Base-by-base conservation (phyloP, 2,329 filamentous ascomycete species). In the Venturia nashicola region DNA sequence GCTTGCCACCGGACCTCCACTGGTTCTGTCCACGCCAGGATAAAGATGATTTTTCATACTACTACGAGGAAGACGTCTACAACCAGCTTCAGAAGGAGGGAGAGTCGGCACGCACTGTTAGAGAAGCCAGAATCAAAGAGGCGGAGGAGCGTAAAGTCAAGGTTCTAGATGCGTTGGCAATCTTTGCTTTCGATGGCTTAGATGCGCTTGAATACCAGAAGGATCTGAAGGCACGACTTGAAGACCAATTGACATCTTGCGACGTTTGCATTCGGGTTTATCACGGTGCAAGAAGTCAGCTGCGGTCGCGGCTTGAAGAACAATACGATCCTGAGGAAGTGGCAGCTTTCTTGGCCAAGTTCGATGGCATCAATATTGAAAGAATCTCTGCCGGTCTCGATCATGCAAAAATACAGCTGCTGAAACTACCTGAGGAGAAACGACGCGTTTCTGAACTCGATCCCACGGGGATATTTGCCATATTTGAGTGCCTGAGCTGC, bases 401-500 rank as follows among this genome's bases (percentile, higher is more conserved):
- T 57, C 70, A 71, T 55, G 77, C 78, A 27, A 73, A 72, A 9
- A 67, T 71, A 61, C 71, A 76, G 61, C 71, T 80, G 44, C 68
- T 72, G 65, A 74, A 74, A 14, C 72, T 81, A 8, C 77, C 79
- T 3, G 77, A 79, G 3, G 76, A 80, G 54, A 70, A 62, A 27
- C 11, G 64, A 44, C 55, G 54, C 20, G 54, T 65, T 18, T 20
- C 20, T n/a, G 39, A 40, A 12, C 64, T 65, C 18, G 61, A 64
- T 39, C 23, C 82, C 1, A 78, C 83, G 36, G 85, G 90, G 7
- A 83, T 95, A 61, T 83, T 94, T 65, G 87, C 90, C 12, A 83
- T 97, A 39, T 96, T 95, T 70, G 93, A 97, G 73, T 87, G 89
- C 0, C 78, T 97, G 61, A 96, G 91, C 73, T 96, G 89, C 73